These are phyloP conservation scores for Emmonsia crescens DNA, from an alignment of 2,329 filamentous ascomycete genomes.

Conservation along the genomic window DNA sequence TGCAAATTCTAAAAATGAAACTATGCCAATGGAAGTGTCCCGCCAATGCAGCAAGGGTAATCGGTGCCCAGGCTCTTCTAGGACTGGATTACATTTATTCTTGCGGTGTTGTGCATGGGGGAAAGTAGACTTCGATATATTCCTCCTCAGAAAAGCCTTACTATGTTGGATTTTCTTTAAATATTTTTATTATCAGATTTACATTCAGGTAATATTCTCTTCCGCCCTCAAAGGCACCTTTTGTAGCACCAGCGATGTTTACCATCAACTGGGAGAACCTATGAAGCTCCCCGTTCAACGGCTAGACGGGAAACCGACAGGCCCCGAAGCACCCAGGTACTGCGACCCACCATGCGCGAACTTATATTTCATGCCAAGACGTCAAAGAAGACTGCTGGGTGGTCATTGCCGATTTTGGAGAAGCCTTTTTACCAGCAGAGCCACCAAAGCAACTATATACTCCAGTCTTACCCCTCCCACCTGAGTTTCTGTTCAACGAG, in stretches of 20 bases:
- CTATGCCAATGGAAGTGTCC: neutral
- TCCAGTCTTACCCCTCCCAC: no score
- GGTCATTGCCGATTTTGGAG: no score
- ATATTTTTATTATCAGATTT: neutral
- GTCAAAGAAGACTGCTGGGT: no score
- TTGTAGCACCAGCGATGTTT: neutral
- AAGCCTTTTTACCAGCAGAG: no score
- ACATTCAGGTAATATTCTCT: neutral
- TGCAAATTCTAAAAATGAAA: neutral
- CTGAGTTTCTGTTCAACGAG: no score
- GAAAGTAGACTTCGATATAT: neutral
- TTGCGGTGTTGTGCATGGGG: neutral
- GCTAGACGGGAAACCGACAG: slow-evolving; percentile 3
- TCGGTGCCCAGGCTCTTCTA: neutral
- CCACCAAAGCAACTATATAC: no score
- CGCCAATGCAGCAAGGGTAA: neutral
- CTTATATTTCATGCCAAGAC: no score
- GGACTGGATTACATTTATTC: neutral
- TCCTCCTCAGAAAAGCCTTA: neutral
- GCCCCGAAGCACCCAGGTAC: no score
- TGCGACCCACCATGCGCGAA: no score
- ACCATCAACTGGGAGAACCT: neutral
- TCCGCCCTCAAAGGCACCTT: neutral
- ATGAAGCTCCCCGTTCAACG: neutral
- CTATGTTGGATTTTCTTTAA: neutral